These are phyloP conservation scores for Lipomyces oligophaga DNA, from an alignment of 805 yeast species.

Conservation along the genomic window DNA sequence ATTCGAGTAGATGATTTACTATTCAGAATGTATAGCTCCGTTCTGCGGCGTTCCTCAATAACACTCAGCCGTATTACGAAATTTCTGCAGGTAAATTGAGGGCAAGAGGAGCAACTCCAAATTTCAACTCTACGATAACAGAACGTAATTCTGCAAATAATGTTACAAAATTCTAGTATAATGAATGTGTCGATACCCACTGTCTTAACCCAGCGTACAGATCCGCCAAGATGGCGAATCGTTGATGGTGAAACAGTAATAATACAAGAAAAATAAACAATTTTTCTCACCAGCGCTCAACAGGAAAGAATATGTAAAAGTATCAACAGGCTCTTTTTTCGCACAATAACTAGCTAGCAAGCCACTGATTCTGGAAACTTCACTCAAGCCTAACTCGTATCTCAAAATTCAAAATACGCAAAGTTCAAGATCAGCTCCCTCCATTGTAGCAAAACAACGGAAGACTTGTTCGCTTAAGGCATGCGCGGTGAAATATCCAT, in stretches of 20 bases:
- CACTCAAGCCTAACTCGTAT: too few relatives aligned
- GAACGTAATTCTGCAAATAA: background rate
- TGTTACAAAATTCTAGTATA: background rate
- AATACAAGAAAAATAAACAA: too few relatives aligned
- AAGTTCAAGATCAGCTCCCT: too few relatives aligned
- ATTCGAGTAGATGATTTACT: background rate
- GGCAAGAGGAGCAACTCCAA: too few relatives aligned
- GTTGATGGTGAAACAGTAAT: background rate
- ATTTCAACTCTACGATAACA: background rate
- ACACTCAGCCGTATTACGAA: background rate
- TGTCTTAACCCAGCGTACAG: constrained; percentile 6
- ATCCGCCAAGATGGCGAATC: background rate
- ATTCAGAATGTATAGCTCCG: background rate
- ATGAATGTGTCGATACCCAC: constrained; percentile 4
- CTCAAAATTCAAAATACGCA: too few relatives aligned
- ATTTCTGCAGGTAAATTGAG: too few relatives aligned
- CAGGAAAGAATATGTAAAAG: background rate
- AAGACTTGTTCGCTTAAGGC: background rate
- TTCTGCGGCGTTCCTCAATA: background rate
- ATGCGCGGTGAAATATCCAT: too few relatives aligned
- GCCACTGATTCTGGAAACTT: background rate
- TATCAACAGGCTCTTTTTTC: background rate
- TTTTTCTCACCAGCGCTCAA: background rate
- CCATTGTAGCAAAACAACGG: background rate
- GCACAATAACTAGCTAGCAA: constrained; percentile 9